These are phyloP conservation scores for Phaeosphaeriaceae sp. DNA, from an alignment of 2,329 filamentous ascomycete species.

Conservation along the genomic window DNA sequence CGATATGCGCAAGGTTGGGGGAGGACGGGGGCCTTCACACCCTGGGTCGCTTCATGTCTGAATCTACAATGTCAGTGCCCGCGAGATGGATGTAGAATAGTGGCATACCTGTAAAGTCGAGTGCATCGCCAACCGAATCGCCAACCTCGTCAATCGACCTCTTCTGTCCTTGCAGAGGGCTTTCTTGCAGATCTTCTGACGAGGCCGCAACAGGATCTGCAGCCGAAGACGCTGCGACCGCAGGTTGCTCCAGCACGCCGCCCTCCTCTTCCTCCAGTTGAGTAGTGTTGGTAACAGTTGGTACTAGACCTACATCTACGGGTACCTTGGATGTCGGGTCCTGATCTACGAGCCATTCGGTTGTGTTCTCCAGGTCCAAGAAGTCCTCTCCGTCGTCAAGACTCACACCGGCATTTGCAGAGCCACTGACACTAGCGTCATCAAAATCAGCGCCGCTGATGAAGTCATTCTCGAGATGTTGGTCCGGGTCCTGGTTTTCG, in stretches of 20 bases:
- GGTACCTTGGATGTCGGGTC: constrained; percentile 12
- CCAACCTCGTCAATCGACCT: constrained; percentile 42
- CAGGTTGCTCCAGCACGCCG: constrained; percentile 28
- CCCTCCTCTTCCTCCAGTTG: constrained; percentile 31
- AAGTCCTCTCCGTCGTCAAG: constrained; percentile 21
- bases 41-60: constrained; percentile 42
- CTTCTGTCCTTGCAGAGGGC: constrained; percentile 42
- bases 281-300: constrained; percentile 10
- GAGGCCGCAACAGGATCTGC: constrained; percentile 33
- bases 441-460: constrained; percentile 14
- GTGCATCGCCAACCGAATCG: constrained; percentile 32
- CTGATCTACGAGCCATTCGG: constrained; percentile 26
- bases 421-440: constrained; percentile 9
- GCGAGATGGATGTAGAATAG: constrained; percentile 2
- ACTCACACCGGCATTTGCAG: constrained; percentile 15
- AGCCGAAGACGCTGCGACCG: constrained; percentile 35
- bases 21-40: constrained; percentile 36
- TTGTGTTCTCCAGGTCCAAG: constrained; percentile 25
- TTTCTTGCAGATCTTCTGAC: constrained; percentile 26
- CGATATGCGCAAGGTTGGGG: constrained; percentile 9
- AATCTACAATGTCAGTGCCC: constrained; percentile 14
- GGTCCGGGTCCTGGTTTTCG: constrained; percentile 23
- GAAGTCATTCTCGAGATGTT: constrained; percentile 21
- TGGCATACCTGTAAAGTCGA: constrained; percentile 36
- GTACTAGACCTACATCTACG: constrained; percentile 12